These are phyloP conservation scores for Vigna unguiculata DNA, from an alignment of 306 rosid genomes.

Conservation along the genomic window DNA sequence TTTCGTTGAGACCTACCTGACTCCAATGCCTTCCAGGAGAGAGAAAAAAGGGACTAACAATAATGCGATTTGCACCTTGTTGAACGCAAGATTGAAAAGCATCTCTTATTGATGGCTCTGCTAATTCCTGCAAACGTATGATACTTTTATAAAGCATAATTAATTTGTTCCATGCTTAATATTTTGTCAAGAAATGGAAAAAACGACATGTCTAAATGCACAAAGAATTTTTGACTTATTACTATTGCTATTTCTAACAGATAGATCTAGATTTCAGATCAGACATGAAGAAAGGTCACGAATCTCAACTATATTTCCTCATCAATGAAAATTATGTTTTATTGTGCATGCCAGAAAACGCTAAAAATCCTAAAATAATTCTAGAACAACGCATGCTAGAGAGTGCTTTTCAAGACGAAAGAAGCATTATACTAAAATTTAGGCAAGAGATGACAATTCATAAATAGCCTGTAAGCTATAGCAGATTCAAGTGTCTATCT, in stretches of 20 bases:
- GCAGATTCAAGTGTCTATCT: constrained; percentile 19
- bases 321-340: not conserved
- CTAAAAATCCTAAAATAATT: constrained; percentile 27
- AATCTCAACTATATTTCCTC: constrained; percentile 1
- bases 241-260: not conserved
- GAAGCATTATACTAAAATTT: not conserved
- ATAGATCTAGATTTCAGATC: constrained; percentile 16
- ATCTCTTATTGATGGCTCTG: constrained; percentile 79
- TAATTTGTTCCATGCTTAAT: constrained; percentile 2
- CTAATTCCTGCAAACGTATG: constrained; percentile 71
- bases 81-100: constrained; percentile 71
- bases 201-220: constrained; percentile 11
- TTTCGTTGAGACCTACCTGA: constrained; percentile 59
- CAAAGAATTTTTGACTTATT: not conserved
- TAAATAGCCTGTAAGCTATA: not conserved
- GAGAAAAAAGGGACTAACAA: constrained; percentile 89
- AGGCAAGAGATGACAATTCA: not conserved
- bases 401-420: not conserved
- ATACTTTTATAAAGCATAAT: not conserved
- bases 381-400: not conserved
- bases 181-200: constrained; percentile 27
- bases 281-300: not conserved
- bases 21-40: constrained; percentile 93
- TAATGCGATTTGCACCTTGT: constrained; percentile 72
- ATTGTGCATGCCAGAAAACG: constrained; percentile 17